Conservation (phyloP, 345 rosid genomes). For the Linum lewisii region DNA sequence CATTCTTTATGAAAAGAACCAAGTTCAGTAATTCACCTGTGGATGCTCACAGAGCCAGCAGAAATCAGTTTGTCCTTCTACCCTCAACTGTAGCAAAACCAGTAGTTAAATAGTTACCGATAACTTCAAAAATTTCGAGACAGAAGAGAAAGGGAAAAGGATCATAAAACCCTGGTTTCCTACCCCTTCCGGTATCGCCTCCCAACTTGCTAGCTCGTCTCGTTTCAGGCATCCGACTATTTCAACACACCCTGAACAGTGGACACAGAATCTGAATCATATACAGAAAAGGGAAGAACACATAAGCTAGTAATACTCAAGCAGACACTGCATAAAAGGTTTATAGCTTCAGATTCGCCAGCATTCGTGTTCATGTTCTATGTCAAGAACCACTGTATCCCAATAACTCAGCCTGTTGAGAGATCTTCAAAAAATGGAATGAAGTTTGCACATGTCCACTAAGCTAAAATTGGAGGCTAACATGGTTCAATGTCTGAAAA, state of each 20-base stretch:
- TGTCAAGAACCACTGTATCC: too few species aligned
- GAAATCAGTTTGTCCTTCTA: constrained; percentile 5
- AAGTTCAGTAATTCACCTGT: constrained; percentile 38
- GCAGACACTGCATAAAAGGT: too few species aligned
- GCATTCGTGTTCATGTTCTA: too few species aligned
- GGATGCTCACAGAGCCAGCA: constrained; percentile 28
- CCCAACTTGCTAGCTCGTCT: constrained; percentile 31
- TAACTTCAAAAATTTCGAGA: neutral
- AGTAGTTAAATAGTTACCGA: neutral
- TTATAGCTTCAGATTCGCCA: too few species aligned
- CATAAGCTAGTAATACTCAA: too few species aligned
- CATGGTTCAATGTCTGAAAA: too few species aligned
- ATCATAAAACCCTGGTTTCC: neutral
- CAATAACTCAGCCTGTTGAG: too few species aligned
- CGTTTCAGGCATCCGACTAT: constrained; percentile 27
- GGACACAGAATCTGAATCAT: neutral
- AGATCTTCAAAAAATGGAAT: too few species aligned
- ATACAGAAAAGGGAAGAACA: too few species aligned
- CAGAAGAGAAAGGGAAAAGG: neutral
- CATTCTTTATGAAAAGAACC: constrained; percentile 3
- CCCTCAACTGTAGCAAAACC: constrained; percentile 25
- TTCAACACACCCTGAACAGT: constrained; percentile 21
- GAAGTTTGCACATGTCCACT: too few species aligned
- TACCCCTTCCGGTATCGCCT: constrained; percentile 27
- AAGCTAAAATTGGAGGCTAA: too few species aligned